These are phyloP conservation scores for Penicillium flavigenum DNA, from an alignment of 495 filamentous ascomycete species.

Conservation along the genomic window DNA sequence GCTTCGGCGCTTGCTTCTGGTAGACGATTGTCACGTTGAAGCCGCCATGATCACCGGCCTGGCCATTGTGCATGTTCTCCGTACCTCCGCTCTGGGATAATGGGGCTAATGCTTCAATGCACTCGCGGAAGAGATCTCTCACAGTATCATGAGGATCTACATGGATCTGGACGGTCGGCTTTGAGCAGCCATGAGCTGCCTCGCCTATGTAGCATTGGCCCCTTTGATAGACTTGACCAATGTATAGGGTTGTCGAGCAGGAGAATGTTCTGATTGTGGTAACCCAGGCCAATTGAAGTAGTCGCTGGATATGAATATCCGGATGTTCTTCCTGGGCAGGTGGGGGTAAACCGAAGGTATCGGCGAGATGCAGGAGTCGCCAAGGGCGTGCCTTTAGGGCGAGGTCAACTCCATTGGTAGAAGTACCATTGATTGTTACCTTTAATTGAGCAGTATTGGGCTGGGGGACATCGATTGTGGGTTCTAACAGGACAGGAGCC, in stretches of 20 bases:
- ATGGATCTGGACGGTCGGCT: conserved; percentile 12
- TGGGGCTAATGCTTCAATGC: background rate
- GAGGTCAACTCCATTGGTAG: background rate
- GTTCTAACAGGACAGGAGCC: conserved; percentile 15
- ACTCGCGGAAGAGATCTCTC: conserved; percentile 11
- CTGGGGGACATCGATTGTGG: background rate
- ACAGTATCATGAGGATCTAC: conserved; percentile 16
- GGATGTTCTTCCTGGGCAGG: conserved; percentile 5
- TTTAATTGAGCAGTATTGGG: background rate
- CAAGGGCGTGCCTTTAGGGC: conserved; percentile 7
- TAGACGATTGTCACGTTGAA: conserved; percentile 15
- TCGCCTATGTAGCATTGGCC: conserved; percentile 19
- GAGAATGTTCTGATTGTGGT: conserved; percentile 15
- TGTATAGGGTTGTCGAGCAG: conserved; percentile 16
- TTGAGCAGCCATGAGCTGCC: background rate
- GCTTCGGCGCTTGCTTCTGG: conserved; percentile 4
- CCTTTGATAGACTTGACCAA: conserved; percentile 16
- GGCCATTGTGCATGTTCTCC: background rate
- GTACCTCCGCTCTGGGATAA: background rate
- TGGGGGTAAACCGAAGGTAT: conserved; percentile 9
- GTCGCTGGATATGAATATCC: conserved; percentile 21
- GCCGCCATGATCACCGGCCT: background rate
- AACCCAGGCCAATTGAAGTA: conserved; percentile 21
- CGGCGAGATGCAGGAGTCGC: conserved; percentile 13
- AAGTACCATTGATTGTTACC: no score